Base-by-base conservation (phyloP, 106 monocot species). In the Amphibolis antarctica region DNA sequence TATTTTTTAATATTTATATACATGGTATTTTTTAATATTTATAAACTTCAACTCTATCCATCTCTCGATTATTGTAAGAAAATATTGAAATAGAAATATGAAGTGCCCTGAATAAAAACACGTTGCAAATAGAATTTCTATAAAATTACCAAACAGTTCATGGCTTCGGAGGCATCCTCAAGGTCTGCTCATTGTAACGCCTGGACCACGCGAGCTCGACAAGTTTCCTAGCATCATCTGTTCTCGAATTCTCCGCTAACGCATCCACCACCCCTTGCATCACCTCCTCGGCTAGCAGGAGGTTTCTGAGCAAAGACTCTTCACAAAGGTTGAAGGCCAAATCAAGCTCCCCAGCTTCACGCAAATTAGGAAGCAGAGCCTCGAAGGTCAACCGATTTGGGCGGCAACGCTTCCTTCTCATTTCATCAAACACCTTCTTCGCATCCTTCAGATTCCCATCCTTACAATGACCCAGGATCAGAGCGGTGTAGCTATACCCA, bases 161-260 rank as follows among this genome's bases (percentile, higher is more conserved):
- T n/a, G n/a, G n/a, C n/a, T n/a, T n/a, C n/a, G n/a, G 2, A 28
- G 56, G 56, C 61, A 80, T 68, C 42, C 48, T 71, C 61, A 80
- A 58, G 44, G n/a, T 63, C 64, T 74, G 65, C 44, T 60, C 21
- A 14, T 26, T 30, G 13, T 79, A 70, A 36, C 69, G 72, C 56
- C 42, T 64, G 26, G 44, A 67, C 53, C 80, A 43, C 1, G 64
- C 77, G 46, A 75, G 62, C 28, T 83, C 71, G 21, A 86, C 86
- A 50, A 86, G 76, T 62, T 74, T 83, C 66, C 50, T 66, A 45
- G 86, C 86, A 53, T 86, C 80, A 20, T 83, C 71, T 15, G 42
- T 30, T 46, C 76, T 83, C 10, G 79, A 83, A 12, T 42, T 59
- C 46, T 71, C 70, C 42, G 66, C 80, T 69, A 86, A 63, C 18